Evolutionary conservation across 257 asterid species (phyloP).

Genomic region (Misopates orontium): DNA sequence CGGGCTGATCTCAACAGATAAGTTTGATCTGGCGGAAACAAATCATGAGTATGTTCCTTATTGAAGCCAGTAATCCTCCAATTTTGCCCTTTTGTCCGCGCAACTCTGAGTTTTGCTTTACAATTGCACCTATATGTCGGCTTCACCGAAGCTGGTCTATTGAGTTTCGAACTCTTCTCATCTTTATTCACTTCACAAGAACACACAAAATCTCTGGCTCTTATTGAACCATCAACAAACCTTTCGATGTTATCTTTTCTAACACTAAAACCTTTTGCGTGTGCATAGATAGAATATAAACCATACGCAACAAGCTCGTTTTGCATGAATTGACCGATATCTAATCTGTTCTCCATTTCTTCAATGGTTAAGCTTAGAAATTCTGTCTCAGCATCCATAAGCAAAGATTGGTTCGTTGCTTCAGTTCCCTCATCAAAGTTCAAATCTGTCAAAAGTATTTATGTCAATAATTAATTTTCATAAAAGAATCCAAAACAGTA

Average conservation of each 20-base stretch:
- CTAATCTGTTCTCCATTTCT: not conserved
- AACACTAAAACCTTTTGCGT: not conserved
- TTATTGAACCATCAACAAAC: conserved; percentile 1
- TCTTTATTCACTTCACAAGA: not conserved
- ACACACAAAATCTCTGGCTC: conserved; percentile 12
- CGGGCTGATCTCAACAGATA: not conserved
- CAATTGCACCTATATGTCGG: not conserved
- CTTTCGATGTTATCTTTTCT: not conserved
- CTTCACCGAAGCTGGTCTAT: not conserved
- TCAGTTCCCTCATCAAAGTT: not conserved
- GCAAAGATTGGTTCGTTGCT: not conserved
- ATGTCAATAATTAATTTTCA: no score
- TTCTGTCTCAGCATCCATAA: not conserved
- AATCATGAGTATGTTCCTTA: conserved; percentile 7
- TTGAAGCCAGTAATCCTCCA: not conserved
- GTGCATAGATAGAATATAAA: conserved; percentile 3
- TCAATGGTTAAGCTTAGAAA: not conserved
- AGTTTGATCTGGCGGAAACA: not conserved
- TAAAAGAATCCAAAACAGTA: no score
- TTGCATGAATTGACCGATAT: not conserved
- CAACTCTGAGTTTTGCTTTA: no score
- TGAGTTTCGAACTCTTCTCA: no score
- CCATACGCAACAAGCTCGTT: not conserved
- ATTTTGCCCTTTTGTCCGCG: conserved; percentile 1
- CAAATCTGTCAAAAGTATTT: not conserved